Conservation (phyloP, 192 early-diverging fungal genomes). For the Backusella westeae region DNA sequence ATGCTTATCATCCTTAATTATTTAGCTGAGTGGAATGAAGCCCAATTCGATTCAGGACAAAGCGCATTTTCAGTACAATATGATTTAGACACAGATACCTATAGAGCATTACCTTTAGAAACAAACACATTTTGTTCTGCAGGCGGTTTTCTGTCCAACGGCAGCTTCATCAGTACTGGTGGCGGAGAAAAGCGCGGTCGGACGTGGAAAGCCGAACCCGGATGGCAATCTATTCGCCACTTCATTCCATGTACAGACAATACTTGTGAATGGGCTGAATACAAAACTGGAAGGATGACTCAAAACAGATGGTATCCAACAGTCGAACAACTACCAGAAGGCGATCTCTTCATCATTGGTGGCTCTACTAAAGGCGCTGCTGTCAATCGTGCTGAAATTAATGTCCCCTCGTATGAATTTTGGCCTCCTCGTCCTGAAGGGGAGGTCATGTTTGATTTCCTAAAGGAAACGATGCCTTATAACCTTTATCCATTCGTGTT, state of each 20-base stretch:
- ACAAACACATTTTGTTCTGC: conserved; percentile 61
- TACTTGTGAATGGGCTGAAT: conserved; percentile 47
- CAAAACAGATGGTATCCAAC: conserved; percentile 43
- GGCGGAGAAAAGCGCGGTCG: conserved; percentile 45
- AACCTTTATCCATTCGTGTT: conserved; percentile 46
- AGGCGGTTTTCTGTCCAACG: conserved; percentile 53
- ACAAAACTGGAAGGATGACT: conserved; percentile 23
- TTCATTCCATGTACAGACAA: conserved; percentile 48
- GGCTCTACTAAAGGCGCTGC: conserved; percentile 46
- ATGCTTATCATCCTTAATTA: not conserved
- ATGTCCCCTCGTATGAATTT: conserved; percentile 42
- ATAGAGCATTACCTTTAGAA: conserved; percentile 41
- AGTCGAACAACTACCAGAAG: conserved; percentile 44
- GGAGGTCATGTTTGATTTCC: conserved; percentile 37
- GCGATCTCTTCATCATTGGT: conserved; percentile 53
- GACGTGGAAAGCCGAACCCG: conserved; percentile 30
- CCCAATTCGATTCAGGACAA: conserved; percentile 40
- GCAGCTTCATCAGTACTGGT: conserved; percentile 53
- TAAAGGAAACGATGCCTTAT: conserved; percentile 43
- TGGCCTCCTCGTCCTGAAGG: conserved; percentile 40
- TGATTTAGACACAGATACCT: conserved; percentile 43
- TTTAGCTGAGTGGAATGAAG: conserved; percentile 48
- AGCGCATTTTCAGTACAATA: conserved; percentile 47
- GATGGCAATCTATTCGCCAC: conserved; percentile 46
- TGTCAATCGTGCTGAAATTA: conserved; percentile 40